phyloP scores from a whole-genome alignment of 768 basidiomycete genomes.

The Daedaleopsis nitida region DNA sequence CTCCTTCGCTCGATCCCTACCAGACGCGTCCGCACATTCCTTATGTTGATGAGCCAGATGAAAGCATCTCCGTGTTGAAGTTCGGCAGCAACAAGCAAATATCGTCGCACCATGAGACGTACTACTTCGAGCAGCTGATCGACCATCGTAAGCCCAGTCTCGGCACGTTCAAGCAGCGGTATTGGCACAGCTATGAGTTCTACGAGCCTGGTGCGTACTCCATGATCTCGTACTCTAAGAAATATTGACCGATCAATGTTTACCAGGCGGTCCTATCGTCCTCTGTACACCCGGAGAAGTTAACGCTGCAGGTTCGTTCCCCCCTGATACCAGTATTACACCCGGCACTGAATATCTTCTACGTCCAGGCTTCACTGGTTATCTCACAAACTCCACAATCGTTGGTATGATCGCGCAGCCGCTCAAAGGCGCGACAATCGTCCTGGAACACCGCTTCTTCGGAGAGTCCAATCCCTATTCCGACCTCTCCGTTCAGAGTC shows the following conservation, averaged over 20 bases:
- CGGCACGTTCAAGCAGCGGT: constrained; percentile 79
- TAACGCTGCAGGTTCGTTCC: constrained; percentile 45
- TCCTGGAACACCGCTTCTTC: constrained; percentile 76
- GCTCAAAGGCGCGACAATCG: constrained; percentile 57
- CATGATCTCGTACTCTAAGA: not conserved
- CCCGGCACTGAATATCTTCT: not conserved
- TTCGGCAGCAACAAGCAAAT: constrained; percentile 7
- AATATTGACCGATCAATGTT: not conserved
- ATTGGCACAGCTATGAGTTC: constrained; percentile 70
- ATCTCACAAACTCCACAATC: constrained; percentile 61
- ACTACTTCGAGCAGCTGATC: constrained; percentile 55
- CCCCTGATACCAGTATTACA: not conserved
- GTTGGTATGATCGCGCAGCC: constrained; percentile 65
- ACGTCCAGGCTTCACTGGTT: constrained; percentile 34
- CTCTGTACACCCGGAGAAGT: constrained; percentile 66
- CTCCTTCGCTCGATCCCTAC: not conserved
- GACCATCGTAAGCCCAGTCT: constrained; percentile 55
- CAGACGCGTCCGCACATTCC: not conserved
- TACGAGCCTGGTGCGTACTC: constrained; percentile 45
- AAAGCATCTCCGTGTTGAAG: not conserved
- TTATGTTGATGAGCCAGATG: not conserved
- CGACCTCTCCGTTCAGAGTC: constrained; percentile 56
- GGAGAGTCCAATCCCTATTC: constrained; percentile 67
- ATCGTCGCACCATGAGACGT: constrained; percentile 36
- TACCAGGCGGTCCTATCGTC: constrained; percentile 55